Evolutionary conservation across 2,329 filamentous ascomycete species (phyloP).

Genomic region (Leptographium radiaticola): DNA sequence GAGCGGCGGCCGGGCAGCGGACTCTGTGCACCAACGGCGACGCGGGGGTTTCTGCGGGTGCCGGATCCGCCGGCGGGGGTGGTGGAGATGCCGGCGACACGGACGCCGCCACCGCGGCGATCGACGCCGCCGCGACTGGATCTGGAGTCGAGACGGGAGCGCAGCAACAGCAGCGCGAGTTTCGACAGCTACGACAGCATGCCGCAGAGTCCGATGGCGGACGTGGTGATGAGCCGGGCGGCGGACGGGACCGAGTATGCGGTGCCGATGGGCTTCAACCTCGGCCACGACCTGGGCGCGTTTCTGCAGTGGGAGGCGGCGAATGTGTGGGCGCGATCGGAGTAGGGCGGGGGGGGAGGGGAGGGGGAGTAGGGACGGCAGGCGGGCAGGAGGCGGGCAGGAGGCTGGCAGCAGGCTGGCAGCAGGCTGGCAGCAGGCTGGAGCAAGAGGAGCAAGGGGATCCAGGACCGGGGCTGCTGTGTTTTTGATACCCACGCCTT

Average conservation of each 20-base stretch:
- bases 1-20: background rate
- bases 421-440: no score
- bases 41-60: background rate
- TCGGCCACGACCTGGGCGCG: constrained; percentile 44
- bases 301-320: constrained; percentile 45
- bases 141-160: constrained; percentile 4
- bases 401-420: no score
- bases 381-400: no score
- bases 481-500: no score
- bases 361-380: no score
- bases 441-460: no score
- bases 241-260: constrained; percentile 25
- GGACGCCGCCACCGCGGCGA: constrained; percentile 1
- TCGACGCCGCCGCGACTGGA: background rate
- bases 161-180: constrained; percentile 8
- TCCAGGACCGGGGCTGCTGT: no score
- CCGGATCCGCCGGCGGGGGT: background rate
- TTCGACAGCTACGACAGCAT: constrained; percentile 27
- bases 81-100: constrained; percentile 4
- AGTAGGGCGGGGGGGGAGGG: background rate
- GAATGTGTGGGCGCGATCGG: constrained; percentile 24
- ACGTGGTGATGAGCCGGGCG: constrained; percentile 27
- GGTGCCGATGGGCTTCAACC: constrained; percentile 48
- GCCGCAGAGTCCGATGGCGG: constrained; percentile 38
- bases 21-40: background rate